Evolutionary conservation across 2,329 filamentous ascomycete species (phyloP), one percentile per base, ranked within the genome.

Genomic region (Trichoderma koningiopsis): DNA sequence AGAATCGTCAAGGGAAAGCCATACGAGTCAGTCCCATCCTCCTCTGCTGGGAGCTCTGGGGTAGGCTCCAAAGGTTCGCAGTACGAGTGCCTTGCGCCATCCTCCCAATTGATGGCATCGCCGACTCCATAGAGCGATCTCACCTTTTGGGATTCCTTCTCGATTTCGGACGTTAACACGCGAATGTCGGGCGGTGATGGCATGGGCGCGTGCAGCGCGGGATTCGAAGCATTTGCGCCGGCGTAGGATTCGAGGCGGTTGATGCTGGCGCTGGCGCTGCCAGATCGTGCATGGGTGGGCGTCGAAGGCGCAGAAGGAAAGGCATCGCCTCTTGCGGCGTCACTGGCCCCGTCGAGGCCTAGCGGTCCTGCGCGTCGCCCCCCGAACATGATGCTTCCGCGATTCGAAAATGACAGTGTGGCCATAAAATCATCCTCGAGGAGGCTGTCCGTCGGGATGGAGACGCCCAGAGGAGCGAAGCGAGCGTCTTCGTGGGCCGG

Each of bases 91-190:
- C 81, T 79, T 71, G 78, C 81, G 72, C 85, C 84, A 76, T 86
- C 83, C 78, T 86, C 84, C 83, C 83, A 86, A 72, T 79, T 80
- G 79, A 84, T 78, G 79, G 78, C 79, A 77, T 86, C 85, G 80
- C 83, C 83, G 76, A 83, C 82, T 81, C 85, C 83, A 83, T 89
- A 89, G 81, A 89, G 86, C 80, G 86, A 88, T 84, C 87, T 88
- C 84, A 89, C 87, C 84, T 88, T 88, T 86, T 86, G 85, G 81
- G 87, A 89, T 81, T 89, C 87, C 81, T 85, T 85, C 82, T 88
- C 86, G 75, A 85, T 79, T 74, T 88, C 86, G 77, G 81, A 80
- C 74, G 85, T 81, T 77, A 87, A 80, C 75, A 88, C 78, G 73
- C 82, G 83, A 74, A 87, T 85, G 77, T 82, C 83, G 72, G 85